Base-by-base conservation (phyloP, 2,329 filamentous ascomycete species). In the Aspergillus sp. region DNA sequence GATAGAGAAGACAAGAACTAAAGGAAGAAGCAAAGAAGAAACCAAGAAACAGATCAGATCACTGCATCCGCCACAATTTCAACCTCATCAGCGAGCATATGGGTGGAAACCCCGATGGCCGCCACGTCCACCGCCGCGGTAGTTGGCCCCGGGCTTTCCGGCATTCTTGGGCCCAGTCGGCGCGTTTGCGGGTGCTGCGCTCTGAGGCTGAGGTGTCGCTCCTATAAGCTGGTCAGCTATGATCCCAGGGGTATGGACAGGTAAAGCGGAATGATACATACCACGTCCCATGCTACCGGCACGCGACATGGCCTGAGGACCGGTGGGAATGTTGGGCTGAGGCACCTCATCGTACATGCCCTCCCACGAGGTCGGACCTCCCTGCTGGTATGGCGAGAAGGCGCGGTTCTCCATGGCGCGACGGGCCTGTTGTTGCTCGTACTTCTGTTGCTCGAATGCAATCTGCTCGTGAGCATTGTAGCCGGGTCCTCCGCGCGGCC, bases 341-440 rank as follows among this genome's bases (percentile, higher is more conserved):
- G 91, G 92, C 2, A 92, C 89, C 69, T 96, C 93, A 68, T 97
- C 93, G 71, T 96, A 97, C 91, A 96, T 96, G 65, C 93, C 93
- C 71, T 97, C 93, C 91, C 92, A 96, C 38, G 87, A 92, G 20
- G 89, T 90, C n/a, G 88, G 87, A 14, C 84, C 85, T 42, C 83
- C 84, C 51, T 81, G 64, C 70, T 79, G 69, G 55, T 76, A 74
- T 36, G 73, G 68, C 50, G 72, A 65, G 65, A 73, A 72, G 16
- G 60, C 67, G 11, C 72, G 71, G 49, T 67, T 69, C 17, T 73
- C 71, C 43, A 73, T 77, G 72, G 70, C 73, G 51, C 80, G 82
- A 56, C 80, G 79, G 58, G 77, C 77, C 68, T 85, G 79, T 66
- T 86, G 87, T 57, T 86, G 83, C 63, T 89, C 86, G 68, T 89